phyloP scores from a whole-genome alignment of 805 yeast genomes.

The Ogataea zsoltii region DNA sequence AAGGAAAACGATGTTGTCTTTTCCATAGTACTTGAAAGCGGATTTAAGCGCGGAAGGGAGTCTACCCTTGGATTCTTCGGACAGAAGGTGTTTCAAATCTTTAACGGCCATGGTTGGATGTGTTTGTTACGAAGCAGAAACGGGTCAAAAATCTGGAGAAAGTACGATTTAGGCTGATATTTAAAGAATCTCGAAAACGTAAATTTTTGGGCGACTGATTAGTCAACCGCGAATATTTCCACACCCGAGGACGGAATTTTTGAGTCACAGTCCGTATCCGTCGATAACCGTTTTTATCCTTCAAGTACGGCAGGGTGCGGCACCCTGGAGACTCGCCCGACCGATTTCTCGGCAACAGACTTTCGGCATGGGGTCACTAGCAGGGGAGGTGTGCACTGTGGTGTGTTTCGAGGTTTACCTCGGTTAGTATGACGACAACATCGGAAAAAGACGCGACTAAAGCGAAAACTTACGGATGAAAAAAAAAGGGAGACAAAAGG shows the following conservation, averaged over 20 bases:
- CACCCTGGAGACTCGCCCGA: no score
- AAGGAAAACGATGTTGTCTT: slow-evolving; percentile 79
- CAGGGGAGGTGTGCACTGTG: no score
- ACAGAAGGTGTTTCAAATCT: slow-evolving; percentile 73
- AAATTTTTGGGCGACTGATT: no score
- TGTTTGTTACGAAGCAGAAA: no score
- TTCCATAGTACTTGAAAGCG: slow-evolving; percentile 73
- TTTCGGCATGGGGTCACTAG: no score
- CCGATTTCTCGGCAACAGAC: no score
- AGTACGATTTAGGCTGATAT: neutral
- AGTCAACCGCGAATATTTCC: neutral
- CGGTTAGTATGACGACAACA: slow-evolving; percentile 5
- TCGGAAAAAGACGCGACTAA: neutral
- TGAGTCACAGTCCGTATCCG: neutral
- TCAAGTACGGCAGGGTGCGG: no score
- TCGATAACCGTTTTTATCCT: neutral
- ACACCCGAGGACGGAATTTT: no score
- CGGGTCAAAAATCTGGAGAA: neutral
- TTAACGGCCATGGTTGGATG: slow-evolving; percentile 42
- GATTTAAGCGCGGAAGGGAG: slow-evolving; percentile 77
- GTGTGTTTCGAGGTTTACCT: no score
- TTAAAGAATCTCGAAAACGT: neutral
- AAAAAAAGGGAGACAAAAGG: neutral
- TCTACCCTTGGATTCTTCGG: slow-evolving; percentile 78
- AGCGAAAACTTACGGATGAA: slow-evolving; percentile 5